Base-by-base conservation (phyloP, 2,329 filamentous ascomycete species). In the Cercospora sojina region DNA sequence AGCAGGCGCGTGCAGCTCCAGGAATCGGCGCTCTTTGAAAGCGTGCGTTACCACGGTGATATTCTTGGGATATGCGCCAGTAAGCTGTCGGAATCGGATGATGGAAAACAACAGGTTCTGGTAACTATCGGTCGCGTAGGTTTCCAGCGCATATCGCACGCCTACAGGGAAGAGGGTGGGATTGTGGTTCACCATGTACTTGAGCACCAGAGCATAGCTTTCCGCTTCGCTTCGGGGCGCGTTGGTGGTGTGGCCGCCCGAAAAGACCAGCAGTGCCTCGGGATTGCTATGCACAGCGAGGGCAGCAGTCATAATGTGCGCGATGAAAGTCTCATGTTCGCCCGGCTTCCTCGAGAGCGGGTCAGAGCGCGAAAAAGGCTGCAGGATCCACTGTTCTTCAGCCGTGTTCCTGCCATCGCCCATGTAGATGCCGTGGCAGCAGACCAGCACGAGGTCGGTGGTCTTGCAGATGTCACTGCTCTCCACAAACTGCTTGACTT, bases 61-160 rank as follows among this genome's bases (percentile, higher is more conserved):
- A 1, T 75, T 74, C 20, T 74, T 70, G 0, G 82, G 82, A 67
- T 81, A 83, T 1, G 56, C 60, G 3, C 80, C 80, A 1, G 75
- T 77, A 2, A 74, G 74, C 29, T 76, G 74, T 4, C 77, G 74
- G 66, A 85, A 86, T 3, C 83, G 81, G 69, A 90, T 82, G 73
- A 96, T 81, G 12, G 90, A 90, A 76, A 93, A 93, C 16, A 96
- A 79, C 5, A 97, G 80, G 75, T 97, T 97, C 75, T 93, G 89
- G 74, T 92, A 94, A 1, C 90, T 94, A 78, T 97, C 93, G 1
- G 94, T 87, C 0, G 93, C 92, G 18, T 71, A 67, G 7, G 56
- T 69, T 58, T 71, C 71, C 8, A 68, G 62, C 5, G 69, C 69
- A 53, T 64, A 71, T 41, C 64, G 69, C n/a, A 70, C 64, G 3